Evolutionary conservation across 2,329 filamentous ascomycete species (phyloP).

Genomic region (Exophiala lecanii-corni): DNA sequence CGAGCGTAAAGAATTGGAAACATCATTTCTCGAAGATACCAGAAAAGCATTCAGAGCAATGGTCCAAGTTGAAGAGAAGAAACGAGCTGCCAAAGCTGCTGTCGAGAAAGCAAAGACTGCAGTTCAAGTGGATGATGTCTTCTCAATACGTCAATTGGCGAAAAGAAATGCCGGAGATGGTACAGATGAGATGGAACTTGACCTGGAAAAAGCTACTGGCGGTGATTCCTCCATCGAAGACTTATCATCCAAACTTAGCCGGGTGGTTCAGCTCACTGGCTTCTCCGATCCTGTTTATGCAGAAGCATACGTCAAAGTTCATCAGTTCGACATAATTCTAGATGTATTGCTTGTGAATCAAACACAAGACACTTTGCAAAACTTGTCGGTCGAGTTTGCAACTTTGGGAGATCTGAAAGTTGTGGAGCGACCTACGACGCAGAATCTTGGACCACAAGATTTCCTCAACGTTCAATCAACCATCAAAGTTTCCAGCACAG

Average conservation of each 20-base stretch:
- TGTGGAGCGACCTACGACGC: slow-evolving; percentile 90
- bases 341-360: slow-evolving; percentile 97
- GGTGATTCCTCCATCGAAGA: slow-evolving; percentile 82
- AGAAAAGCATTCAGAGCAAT: slow-evolving; percentile 93
- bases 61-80: slow-evolving; percentile 97
- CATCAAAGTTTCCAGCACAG: slow-evolving; percentile 96
- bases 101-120: slow-evolving; percentile 89
- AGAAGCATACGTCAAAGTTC: slow-evolving; percentile 98
- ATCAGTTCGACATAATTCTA: slow-evolving; percentile 97
- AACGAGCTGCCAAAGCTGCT: slow-evolving; percentile 90
- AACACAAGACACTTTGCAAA: slow-evolving; percentile 92
- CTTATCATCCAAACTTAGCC: slow-evolving; percentile 85
- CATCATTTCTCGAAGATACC: slow-evolving; percentile 90
- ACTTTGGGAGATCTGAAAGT: slow-evolving; percentile 97
- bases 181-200: slow-evolving; percentile 77
- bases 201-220: slow-evolving; percentile 89
- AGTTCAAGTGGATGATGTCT: slow-evolving; percentile 91
- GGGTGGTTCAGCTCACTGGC: slow-evolving; percentile 93
- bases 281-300: slow-evolving; percentile 98
- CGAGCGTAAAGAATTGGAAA: slow-evolving; percentile 83
- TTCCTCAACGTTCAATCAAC: slow-evolving; percentile 98
- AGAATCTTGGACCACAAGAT: slow-evolving; percentile 90
- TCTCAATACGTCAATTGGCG: slow-evolving; percentile 84
- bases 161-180: slow-evolving; percentile 84
- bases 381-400: slow-evolving; percentile 96